Base-by-base conservation (phyloP, 2,329 filamentous ascomycete species). In the Pseudovirgaria hyperparasitica region DNA sequence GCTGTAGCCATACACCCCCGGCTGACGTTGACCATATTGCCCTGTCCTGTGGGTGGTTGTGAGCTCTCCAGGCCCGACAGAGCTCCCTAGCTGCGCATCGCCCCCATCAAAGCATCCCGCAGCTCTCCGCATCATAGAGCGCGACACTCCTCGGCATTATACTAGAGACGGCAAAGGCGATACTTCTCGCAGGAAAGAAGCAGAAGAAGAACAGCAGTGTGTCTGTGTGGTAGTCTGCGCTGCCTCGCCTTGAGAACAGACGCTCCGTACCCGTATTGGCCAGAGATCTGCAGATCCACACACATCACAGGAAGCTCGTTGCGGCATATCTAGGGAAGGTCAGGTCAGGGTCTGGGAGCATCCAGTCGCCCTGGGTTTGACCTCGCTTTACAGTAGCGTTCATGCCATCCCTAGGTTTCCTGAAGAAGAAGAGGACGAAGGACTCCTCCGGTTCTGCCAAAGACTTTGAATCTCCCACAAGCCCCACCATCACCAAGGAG, bases 391-490 rank as follows among this genome's bases (percentile, higher is more conserved):
- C 38, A 32, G 40, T 35, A 45, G 48, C 48, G 39, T 43, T 47
- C 58, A 96, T 98, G 90, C 90, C 86, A 76, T 82, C 73, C 58
- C 72, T 94, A 67, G 84, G 84, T 59, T 85, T 94, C 54, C 74
- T 96, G 55, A 94, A 94, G 72, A 96, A 93, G 73, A 93, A 92
- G 72, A 78, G 85, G 72, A 92, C 85, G 63, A 92, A 85, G 73
- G 85, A 94, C 65, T 80, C 75, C 46, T 56, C 60, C 43, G 60
- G 64, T 38, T 57, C 55, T 53, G 55, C 56, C 43, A 67, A 63
- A 50, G 68, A 75, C 55, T 57, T 67, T 52, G 72, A 76, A 52
- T 67, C 72, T 53, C 75, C 82, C 54, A 69, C 68, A 43, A 72
- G 75, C 48, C 66, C 74, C 47, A 45, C 50, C 40, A 39, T 51